Base-by-base conservation (phyloP, 495 filamentous ascomycete species). In the Trichoderma parareesei region DNA sequence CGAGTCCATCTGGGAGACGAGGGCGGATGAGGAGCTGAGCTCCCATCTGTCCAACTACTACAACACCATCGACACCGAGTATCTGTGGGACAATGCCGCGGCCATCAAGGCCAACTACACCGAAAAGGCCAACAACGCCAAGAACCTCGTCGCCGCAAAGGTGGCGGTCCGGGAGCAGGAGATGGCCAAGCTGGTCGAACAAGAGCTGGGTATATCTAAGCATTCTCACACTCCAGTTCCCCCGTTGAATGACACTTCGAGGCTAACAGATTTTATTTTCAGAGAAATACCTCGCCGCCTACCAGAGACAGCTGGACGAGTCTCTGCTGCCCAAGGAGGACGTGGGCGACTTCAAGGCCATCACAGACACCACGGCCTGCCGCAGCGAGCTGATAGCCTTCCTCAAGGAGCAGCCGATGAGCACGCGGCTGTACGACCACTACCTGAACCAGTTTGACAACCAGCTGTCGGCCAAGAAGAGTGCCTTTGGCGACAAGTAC, bases 241-340 rank as follows among this genome's bases (percentile, higher is more conserved):
- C 27, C 27, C 27, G 27, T 27, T 20, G 3, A 37, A 57, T 37
- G 27, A 2, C 7, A 57, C 10, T 27, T 27, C 27, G 27, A 27
- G 27, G 40, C 40, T 41, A 41, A 38, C 11, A 4, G 35, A 13
- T 14, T 57, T 14, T 13, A 35, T 38, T 13, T 57, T 33, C 37
- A 57, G 53, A 35, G 9, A 57, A 57, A 35, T 14, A 35, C 27
- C 27, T 57, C 7, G 27, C 33, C 1, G 3, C 33, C 5, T 57
- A 57, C 27, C 53, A 57, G 53, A 57, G 53, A 16, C 53, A 57
- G 53, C 53, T 57, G 27, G 53, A 57, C 27, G 53, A 57, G 20
- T 57, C 53, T 37, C 53, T 57, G 33, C 33, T 57, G 53, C 53
- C 53, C 33, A 33, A 57, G 53, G 53, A 57, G 20, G 53, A 57